Evolutionary conservation across 768 basidiomycete species (phyloP), one percentile per base, ranked within the genome.

Genomic region (Termitomyces sp.): DNA sequence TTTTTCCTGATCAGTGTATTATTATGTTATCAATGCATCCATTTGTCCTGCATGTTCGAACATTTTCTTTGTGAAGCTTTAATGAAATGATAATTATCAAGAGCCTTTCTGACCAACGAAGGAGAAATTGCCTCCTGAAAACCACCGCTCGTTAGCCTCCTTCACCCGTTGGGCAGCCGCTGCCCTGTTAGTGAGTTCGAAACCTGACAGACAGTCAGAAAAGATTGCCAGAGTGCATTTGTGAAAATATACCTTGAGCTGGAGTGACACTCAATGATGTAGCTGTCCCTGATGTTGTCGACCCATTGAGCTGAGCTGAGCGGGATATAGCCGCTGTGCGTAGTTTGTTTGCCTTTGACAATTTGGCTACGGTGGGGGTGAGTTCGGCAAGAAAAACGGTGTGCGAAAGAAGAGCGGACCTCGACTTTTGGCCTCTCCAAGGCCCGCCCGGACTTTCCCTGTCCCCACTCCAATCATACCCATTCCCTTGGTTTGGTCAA

Each of bases 81-180:
- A 16, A 30, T 45, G 12, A 19, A 23, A 34, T 46, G 19, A 32
- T 17, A 42, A 45, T 14, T 37, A 32, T 54, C 30, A 53, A 50
- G 55, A 34, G 25, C 78, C 76, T 63, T 80, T 81, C 59, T 74
- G 73, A 11, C 88, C 88, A 21, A 85, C 76, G 64, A 90, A 91
- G 3, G 90, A 89, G 71, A 93, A 93, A 39, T 75, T 90, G 5
- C 91, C 91, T 7, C 83, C 84, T 4, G 88, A 86, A 70, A 99
- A 99, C 97, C 97, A 99, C 27, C 89, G 81, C 53, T 97, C 94
- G 72, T 99, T 98, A 25, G 97, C 97, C 62, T 93, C 94, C 69
- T 94, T 93, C 55, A 97, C 92, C 32, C 88, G 82, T 60, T 87
- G 86, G n/a, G 88, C 83, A 51, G 86, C 85, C 5, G 88, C 83